Percentiles rank a stretch among this genome's conserved stretches.
phyloP scores from a whole-genome alignment of 1,139 yeast genomes.

The Saccharomyces hybrid region DNA sequence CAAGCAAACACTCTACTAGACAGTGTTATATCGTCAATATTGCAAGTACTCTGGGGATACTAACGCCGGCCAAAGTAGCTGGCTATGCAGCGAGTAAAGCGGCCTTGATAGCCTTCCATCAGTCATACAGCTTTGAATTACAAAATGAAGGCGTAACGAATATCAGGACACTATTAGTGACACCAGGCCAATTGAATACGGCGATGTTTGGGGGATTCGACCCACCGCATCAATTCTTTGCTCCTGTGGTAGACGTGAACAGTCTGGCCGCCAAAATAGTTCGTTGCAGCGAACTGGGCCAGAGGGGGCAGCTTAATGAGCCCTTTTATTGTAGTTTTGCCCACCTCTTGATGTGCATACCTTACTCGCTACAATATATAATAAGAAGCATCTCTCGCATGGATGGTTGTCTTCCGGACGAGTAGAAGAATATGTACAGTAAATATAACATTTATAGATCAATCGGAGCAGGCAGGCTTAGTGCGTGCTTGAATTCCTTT shows the following conservation, averaged over 20 bases:
- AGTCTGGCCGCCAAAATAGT: conserved; percentile 41
- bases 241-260: conserved; percentile 48
- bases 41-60: conserved; percentile 61
- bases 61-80: conserved; percentile 63
- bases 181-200: conserved; percentile 63
- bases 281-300: conserved; percentile 38
- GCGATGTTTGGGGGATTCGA: conserved; percentile 53
- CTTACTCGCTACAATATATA: conserved; percentile 39
- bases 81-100: conserved; percentile 62
- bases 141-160: conserved; percentile 16
- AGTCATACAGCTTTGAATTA: conserved; percentile 49
- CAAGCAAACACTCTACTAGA: conserved; percentile 14
- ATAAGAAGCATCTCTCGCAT: conserved; percentile 38
- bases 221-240: conserved; percentile 52
- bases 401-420: conserved; percentile 27
- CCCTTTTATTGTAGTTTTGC: conserved; percentile 58
- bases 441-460: background rate
- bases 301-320: conserved; percentile 44
- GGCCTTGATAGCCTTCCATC: conserved; percentile 51
- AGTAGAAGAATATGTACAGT: conserved; percentile 4
- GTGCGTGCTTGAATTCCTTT: background rate
- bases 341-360: conserved; percentile 46
- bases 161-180: conserved; percentile 42
- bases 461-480: background rate
- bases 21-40: conserved; percentile 52